A percentile compares a stretch with the other conserved stretches of the same genome.
Evolutionary conservation across 2,329 filamentous ascomycete species (phyloP).

Genomic region (Chaetomium sp.): DNA sequence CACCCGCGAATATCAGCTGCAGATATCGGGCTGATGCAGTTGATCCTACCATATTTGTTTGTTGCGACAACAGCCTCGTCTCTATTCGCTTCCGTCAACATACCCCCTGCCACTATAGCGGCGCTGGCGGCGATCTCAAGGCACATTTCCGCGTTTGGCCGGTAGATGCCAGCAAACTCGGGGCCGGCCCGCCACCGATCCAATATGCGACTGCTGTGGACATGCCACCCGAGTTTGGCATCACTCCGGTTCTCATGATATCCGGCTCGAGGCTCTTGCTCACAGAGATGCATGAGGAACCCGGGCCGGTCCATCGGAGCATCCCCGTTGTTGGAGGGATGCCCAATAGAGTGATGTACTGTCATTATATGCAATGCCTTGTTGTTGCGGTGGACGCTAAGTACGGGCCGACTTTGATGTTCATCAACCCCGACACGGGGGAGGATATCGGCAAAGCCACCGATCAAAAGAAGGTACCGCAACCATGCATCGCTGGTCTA

Average conservation of each 20-base stretch:
- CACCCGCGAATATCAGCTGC: slow-evolving; percentile 31
- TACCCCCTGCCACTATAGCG: slow-evolving; percentile 20
- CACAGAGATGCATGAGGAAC: slow-evolving; percentile 51
- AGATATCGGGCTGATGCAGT: slow-evolving; percentile 29
- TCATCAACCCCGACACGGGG: slow-evolving; percentile 60
- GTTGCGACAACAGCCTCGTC: slow-evolving; percentile 52
- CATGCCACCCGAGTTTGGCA: slow-evolving; percentile 44
- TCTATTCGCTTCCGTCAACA: slow-evolving; percentile 43
- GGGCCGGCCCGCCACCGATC: slow-evolving; percentile 47
- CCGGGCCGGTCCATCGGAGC: slow-evolving; percentile 53
- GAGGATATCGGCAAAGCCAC: slow-evolving; percentile 51
- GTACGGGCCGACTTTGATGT: slow-evolving; percentile 53
- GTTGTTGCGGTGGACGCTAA: slow-evolving; percentile 54
- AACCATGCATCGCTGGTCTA: slow-evolving; percentile 58
- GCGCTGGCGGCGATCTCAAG: slow-evolving; percentile 38
- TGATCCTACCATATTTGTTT: slow-evolving; percentile 45
- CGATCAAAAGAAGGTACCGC: slow-evolving; percentile 46
- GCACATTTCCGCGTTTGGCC: slow-evolving; percentile 53
- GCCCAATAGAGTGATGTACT: slow-evolving; percentile 58
- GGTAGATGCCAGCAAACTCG: slow-evolving; percentile 48
- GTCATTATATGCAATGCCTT: slow-evolving; percentile 53
- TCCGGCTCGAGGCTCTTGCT: slow-evolving; percentile 55
- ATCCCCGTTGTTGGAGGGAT: slow-evolving; percentile 51
- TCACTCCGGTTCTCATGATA: slow-evolving; percentile 53
- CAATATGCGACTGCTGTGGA: slow-evolving; percentile 51